Percentiles rank a stretch among this genome's conserved stretches.
phyloP scores from a whole-genome alignment of 805 yeast species.

The Metschnikowia hibisci region DNA sequence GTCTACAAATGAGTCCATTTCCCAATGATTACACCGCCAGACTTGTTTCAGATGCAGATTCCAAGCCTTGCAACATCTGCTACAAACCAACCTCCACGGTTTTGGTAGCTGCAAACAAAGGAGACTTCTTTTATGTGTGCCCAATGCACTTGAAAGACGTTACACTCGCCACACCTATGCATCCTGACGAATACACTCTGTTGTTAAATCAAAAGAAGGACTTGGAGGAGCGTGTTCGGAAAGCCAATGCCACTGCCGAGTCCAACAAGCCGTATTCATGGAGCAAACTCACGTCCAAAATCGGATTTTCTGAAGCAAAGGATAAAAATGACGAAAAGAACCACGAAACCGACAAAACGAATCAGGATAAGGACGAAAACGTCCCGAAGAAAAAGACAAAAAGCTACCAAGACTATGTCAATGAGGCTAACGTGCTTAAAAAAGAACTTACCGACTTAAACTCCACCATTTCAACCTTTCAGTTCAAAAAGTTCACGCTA shows the following conservation, averaged over 20 bases:
- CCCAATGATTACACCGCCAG: slow-evolving; percentile 41
- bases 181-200: slow-evolving; percentile 32
- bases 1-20: slow-evolving; percentile 13
- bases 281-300: slow-evolving; percentile 23
- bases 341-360: slow-evolving; percentile 18
- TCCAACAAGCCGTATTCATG: slow-evolving; percentile 33
- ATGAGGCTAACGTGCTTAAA: slow-evolving; percentile 14
- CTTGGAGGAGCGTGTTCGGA: slow-evolving; percentile 18
- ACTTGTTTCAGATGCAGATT: slow-evolving; percentile 38
- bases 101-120: slow-evolving; percentile 41
- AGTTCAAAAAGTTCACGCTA: slow-evolving; percentile 38
- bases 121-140: slow-evolving; percentile 54
- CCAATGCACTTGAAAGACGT: slow-evolving; percentile 44
- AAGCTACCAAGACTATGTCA: slow-evolving; percentile 20
- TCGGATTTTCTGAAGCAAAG: slow-evolving; percentile 22
- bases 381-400: slow-evolving; percentile 7
- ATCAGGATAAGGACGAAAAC: slow-evolving; percentile 18
- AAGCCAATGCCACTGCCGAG: slow-evolving; percentile 23
- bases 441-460: slow-evolving; percentile 18
- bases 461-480: slow-evolving; percentile 23
- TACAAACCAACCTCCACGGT: slow-evolving; percentile 47
- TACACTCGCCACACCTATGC: slow-evolving; percentile 41
- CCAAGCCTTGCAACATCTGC: slow-evolving; percentile 49
- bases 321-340: slow-evolving; percentile 22
- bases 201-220: slow-evolving; percentile 21